Conservation (phyloP, 139 green algal species). For the Edaphochlamys debaryana region DNA sequence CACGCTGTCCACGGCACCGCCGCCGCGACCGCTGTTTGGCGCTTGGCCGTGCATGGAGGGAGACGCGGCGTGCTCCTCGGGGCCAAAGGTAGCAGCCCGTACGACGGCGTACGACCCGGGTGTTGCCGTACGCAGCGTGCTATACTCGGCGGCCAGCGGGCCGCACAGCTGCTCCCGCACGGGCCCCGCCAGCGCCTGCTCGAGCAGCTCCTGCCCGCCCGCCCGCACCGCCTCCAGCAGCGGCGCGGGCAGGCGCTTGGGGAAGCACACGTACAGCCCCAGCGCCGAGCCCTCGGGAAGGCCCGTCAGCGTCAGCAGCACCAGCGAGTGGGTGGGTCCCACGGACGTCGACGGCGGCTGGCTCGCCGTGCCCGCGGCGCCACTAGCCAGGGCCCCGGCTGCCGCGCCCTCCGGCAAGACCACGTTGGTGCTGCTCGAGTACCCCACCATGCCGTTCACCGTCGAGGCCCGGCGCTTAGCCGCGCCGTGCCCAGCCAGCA, state of each 20-base stretch:
- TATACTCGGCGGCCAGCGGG: neutral
- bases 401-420: too few species aligned
- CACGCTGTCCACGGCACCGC: too few species aligned
- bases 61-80: too few species aligned
- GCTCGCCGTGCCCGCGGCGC: too few species aligned
- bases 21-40: too few species aligned
- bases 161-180: neutral
- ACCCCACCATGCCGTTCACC: neutral
- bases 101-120: slow-evolving; percentile 22
- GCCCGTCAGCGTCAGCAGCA: neutral
- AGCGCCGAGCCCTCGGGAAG: slow-evolving; percentile 3
- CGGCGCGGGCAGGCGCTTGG: slow-evolving; percentile 3
- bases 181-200: neutral
- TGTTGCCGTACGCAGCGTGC: neutral
- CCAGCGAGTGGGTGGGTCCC: neutral
- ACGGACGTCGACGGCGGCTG: too few species aligned
- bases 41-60: too few species aligned
- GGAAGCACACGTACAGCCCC: slow-evolving; percentile 22
- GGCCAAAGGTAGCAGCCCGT: too few species aligned
- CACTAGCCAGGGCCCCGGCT: too few species aligned
- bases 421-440: too few species aligned
- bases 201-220: slow-evolving; percentile 25
- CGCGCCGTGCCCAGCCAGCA: neutral
- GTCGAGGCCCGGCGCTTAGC: neutral
- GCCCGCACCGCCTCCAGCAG: slow-evolving; percentile 24